Evolutionary conservation across 1,284 basidiomycete species (phyloP).

Genomic region (Pascua sp.): DNA sequence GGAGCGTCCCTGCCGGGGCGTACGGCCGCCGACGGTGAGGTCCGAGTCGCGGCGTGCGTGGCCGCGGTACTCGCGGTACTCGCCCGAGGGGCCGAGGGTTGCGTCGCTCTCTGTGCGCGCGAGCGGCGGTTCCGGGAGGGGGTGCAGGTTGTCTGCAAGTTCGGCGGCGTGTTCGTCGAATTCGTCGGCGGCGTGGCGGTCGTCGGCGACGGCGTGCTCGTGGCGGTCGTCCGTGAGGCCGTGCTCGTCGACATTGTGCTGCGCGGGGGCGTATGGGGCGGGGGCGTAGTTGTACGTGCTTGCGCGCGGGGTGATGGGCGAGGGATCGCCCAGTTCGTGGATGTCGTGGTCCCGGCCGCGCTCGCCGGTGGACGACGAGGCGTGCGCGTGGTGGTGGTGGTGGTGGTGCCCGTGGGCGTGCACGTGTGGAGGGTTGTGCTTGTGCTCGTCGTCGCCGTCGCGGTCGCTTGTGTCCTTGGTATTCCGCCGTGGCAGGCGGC

Average conservation of each 20-base stretch:
- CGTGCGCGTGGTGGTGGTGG: too few species aligned
- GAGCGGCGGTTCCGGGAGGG: neutral
- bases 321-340: neutral
- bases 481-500: too few species aligned
- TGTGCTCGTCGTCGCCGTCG: too few species aligned
- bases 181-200: neutral
- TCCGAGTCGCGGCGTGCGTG: conserved; percentile 1
- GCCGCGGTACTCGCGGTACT: neutral
- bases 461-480: too few species aligned
- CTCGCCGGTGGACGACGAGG: too few species aligned
- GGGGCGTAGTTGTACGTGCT: neutral
- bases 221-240: neutral
- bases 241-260: conserved; percentile 1
- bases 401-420: too few species aligned
- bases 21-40: conserved; percentile 1
- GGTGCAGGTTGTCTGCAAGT: neutral
- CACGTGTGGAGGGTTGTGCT: too few species aligned
- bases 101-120: conserved; percentile 11
- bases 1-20: conserved; percentile 15
- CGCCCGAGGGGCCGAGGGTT: conserved; percentile 6
- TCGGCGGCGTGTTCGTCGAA: neutral
- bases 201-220: neutral
- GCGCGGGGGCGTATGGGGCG: neutral
- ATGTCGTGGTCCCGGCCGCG: too few species aligned
- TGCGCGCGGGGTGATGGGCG: conserved; percentile 1